These are phyloP conservation scores for Boletus vinaceobasis DNA, from an alignment of 768 basidiomycete genomes.

Conservation along the genomic window DNA sequence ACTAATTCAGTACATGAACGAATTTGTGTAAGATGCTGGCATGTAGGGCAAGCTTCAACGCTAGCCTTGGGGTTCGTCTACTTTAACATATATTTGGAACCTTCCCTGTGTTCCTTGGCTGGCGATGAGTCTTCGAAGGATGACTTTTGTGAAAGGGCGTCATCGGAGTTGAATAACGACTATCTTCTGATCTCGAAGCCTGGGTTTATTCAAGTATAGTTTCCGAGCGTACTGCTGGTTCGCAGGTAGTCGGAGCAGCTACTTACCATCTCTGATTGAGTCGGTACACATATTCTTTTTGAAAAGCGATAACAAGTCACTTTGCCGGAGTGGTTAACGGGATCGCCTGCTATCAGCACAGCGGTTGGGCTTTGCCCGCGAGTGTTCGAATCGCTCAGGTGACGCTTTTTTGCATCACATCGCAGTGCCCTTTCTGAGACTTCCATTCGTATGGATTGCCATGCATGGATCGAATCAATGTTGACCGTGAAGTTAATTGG, in stretches of 20 bases:
- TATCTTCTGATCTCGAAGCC: too few relatives aligned
- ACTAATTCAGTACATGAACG: slow-evolving; percentile 56
- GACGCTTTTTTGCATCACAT: slow-evolving; percentile 39
- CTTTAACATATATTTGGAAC: not conserved
- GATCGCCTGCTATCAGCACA: slow-evolving; percentile 65
- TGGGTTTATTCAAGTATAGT: too few relatives aligned
- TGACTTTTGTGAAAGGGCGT: too few relatives aligned
- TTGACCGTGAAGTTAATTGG: not conserved
- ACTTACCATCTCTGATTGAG: not conserved
- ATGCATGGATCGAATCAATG: too few relatives aligned
- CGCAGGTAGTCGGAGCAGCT: too few relatives aligned
- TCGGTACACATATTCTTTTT: not conserved
- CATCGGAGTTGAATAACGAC: too few relatives aligned
- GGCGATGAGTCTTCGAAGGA: not conserved
- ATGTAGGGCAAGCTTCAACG: slow-evolving; percentile 4
- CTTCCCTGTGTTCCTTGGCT: not conserved
- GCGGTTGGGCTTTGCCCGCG: slow-evolving; percentile 62
- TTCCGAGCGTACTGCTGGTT: too few relatives aligned
- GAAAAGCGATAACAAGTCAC: slow-evolving; percentile 43
- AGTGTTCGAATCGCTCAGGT: slow-evolving; percentile 63
- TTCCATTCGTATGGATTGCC: not conserved
- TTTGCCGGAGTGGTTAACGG: slow-evolving; percentile 96
- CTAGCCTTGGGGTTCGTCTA: not conserved
- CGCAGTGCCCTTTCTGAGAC: not conserved
- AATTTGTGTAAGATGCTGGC: slow-evolving; percentile 38